Conservation (phyloP, 192 early-diverging fungal genomes). For the Coemansia sp. region DNA sequence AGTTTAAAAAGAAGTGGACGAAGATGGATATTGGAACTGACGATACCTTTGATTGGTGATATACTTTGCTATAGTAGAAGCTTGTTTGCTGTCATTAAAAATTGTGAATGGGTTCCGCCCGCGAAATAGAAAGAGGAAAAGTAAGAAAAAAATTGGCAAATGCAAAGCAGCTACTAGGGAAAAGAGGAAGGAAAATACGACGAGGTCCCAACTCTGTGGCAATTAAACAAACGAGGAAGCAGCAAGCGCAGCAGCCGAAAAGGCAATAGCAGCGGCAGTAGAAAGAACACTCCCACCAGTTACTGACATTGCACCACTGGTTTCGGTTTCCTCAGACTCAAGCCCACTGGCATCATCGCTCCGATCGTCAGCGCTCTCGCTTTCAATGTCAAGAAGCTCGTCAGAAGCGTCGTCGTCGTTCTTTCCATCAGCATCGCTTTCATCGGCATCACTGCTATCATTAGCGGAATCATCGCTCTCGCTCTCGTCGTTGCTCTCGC, state of each 20-base stretch:
- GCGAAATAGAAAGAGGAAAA: too few species aligned
- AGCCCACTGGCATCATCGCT: slow-evolving; percentile 5
- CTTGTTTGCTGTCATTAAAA: neutral
- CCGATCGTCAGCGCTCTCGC: neutral
- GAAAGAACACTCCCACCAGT: neutral
- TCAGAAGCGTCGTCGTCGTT: too few species aligned
- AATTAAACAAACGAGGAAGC: slow-evolving; percentile 24
- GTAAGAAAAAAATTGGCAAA: too few species aligned
- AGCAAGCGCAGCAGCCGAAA: slow-evolving; percentile 21
- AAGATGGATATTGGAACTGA: too few species aligned
- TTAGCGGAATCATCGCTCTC: neutral
- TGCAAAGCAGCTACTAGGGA: neutral
- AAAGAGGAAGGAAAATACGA: neutral
- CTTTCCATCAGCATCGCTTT: neutral
- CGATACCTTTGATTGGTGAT: too few species aligned
- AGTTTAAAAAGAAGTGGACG: too few species aligned
- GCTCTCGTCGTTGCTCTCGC: neutral
- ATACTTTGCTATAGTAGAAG: neutral
- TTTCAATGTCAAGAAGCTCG: too few species aligned
- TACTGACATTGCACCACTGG: slow-evolving; percentile 21
- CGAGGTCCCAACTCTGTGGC: neutral
- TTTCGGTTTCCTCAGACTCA: neutral
- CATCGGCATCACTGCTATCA: slow-evolving; percentile 11
- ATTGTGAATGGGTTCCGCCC: neutral
- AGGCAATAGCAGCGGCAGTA: slow-evolving; percentile 3